Evolutionary conservation across 352 stramenopile species (phyloP), one percentile per base, ranked within the genome.

Genomic region (Thraustochytrium sp.): DNA sequence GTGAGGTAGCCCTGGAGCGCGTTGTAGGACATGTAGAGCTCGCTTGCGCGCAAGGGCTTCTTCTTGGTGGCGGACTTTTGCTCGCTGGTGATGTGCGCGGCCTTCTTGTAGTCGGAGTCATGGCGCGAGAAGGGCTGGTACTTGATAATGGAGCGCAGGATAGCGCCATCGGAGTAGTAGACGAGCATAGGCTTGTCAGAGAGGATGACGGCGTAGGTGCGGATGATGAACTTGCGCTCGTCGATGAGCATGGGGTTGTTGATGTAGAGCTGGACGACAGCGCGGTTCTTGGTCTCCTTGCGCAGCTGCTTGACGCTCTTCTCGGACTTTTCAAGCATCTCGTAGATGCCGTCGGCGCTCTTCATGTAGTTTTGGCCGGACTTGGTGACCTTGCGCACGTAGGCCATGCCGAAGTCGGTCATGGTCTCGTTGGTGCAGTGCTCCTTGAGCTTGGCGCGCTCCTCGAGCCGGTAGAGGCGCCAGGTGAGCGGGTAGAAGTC

Each of bases 41-140:
- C 74, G 37, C 72, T 82, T n/a, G n/a, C n/a, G n/a, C n/a, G n/a
- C n/a, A n/a, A n/a, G 21, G 74, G 78, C 51, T 82, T 82, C 53
- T 82, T 82, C 36, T 82, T 82, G 29, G 78, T 42, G 18, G 74
- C 74, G 21, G 40, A 51, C 74, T 82, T 82, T 61, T 82, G 74
- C 56, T 82, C 74, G 31, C 53, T 73, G 40, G 74, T 82, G 51
- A 82, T 82, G 56, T 82, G 74, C 21, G 74, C 74, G 13, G 74
- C 74, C 56, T 82, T 82, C 26, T 82, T 82, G 74, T 82, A 82
- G 74, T 82, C 74, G 37, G 74, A 82, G 54, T 82, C 74, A 38
- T 82, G 74, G 3, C 74, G 51, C 37, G 74, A 40, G 29, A 82
- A 82, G 0, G 74, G 74, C 40, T 82, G 65, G 53, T 82, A 82